Evolutionary conservation across 1,284 basidiomycete species (phyloP).

Genomic region (Cutaneotrichosporon sp.): DNA sequence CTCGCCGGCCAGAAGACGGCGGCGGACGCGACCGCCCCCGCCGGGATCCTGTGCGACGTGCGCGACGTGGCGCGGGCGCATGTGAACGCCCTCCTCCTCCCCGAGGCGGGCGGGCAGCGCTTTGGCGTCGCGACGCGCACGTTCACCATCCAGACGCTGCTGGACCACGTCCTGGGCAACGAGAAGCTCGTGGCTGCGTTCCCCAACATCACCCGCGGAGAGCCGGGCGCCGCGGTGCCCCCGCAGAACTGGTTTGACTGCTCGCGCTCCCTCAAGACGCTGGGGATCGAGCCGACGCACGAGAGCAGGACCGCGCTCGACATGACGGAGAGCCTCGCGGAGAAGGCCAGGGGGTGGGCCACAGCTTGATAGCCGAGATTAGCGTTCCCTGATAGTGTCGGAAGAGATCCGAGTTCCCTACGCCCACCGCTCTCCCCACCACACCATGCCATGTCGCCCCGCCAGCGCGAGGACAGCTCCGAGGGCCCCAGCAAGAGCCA

Average conservation of each 20-base stretch:
- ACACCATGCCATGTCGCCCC: neutral
- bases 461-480: neutral
- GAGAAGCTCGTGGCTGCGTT: constrained; percentile 19
- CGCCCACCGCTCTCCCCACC: neutral
- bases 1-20: constrained; percentile 28
- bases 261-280: constrained; percentile 18
- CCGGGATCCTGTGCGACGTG: constrained; percentile 33
- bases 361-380: neutral
- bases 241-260: constrained; percentile 31
- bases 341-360: constrained; percentile 18
- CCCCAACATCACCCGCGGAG: constrained; percentile 22
- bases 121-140: constrained; percentile 31
- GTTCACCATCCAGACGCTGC: constrained; percentile 27
- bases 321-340: constrained; percentile 28
- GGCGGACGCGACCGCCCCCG: constrained; percentile 30
- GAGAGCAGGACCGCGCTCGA: constrained; percentile 30
- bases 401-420: neutral
- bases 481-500: constrained; percentile 13
- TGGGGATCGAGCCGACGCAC: constrained; percentile 18
- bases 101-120: constrained; percentile 28
- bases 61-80: constrained; percentile 31
- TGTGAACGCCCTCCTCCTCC: constrained; percentile 24
- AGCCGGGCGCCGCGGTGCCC: constrained; percentile 23
- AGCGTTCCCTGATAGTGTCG: no score
- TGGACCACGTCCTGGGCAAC: constrained; percentile 23